Percentiles rank a stretch among this genome's conserved stretches.
These are phyloP conservation scores for Monosporascus cannonballus DNA, from an alignment of 2,329 filamentous ascomycete genomes.

Conservation along the genomic window DNA sequence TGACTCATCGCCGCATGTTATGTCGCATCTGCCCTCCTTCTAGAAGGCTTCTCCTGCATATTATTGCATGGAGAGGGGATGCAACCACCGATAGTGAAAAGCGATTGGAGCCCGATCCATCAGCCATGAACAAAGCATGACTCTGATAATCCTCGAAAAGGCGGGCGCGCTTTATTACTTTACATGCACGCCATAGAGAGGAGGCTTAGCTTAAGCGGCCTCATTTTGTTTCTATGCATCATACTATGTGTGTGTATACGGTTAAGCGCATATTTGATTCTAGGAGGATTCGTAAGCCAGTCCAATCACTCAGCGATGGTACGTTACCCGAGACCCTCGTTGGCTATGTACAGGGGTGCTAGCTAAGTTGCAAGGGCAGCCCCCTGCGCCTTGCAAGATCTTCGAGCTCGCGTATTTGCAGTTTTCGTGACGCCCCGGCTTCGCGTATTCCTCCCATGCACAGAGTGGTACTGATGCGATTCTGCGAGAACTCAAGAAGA, in stretches of 20 bases:
- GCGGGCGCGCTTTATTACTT: neutral
- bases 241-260: neutral
- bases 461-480: too few relatives aligned
- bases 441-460: too few relatives aligned
- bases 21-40: neutral
- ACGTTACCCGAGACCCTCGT: neutral
- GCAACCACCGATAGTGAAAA: neutral
- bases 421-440: too few relatives aligned
- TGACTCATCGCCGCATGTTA: neutral
- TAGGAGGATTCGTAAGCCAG: neutral
- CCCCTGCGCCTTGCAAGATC: too few relatives aligned
- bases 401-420: too few relatives aligned
- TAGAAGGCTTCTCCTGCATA: neutral
- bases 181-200: neutral
- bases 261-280: too few relatives aligned
- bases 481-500: too few relatives aligned
- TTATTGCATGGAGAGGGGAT: neutral
- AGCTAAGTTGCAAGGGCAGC: neutral
- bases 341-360: neutral
- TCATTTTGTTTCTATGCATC: neutral
- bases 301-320: neutral
- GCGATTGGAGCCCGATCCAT: neutral
- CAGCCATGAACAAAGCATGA: neutral
- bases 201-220: neutral
- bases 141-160: neutral